A percentile compares a stretch with the other conserved stretches of the same genome.
These are phyloP conservation scores for Monsonia emarginata DNA, from an alignment of 441 rosid species.

Conservation along the genomic window DNA sequence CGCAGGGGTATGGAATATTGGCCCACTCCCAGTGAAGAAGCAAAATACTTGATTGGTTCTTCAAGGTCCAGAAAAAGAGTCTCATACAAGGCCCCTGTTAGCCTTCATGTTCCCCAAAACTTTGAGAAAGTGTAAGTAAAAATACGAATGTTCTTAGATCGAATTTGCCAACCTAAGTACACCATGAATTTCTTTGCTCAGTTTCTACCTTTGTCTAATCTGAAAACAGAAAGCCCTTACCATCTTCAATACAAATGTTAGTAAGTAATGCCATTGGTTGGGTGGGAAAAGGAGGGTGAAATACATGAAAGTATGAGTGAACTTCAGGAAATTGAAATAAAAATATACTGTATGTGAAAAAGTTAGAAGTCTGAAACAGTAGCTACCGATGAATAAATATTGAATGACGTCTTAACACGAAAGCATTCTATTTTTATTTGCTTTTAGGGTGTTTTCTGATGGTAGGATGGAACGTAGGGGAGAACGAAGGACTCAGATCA, in stretches of 20 bases:
- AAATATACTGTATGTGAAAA: not conserved
- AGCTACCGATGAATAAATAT: not conserved
- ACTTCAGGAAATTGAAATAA: not conserved
- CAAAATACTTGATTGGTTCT: slow-evolving; percentile 48
- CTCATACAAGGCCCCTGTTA: slow-evolving; percentile 28
- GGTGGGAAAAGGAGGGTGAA: not conserved
- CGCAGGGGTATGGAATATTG: slow-evolving; percentile 90
- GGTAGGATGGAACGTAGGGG: not conserved
- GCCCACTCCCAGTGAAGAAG: slow-evolving; percentile 67
- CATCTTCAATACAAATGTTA: not conserved
- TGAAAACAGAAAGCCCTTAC: slow-evolving; percentile 7
- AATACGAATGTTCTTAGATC: not conserved
- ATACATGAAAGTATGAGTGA: not conserved
- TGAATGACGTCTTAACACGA: not conserved
- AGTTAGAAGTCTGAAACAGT: not conserved
- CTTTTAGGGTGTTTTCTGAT: not conserved
- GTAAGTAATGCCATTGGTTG: not conserved
- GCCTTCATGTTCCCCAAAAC: slow-evolving; percentile 55
- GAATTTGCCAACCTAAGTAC: not conserved
- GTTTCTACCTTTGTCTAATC: not conserved
- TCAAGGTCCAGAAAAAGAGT: slow-evolving; percentile 31
- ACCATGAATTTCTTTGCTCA: not conserved
- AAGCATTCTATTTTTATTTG: not conserved
- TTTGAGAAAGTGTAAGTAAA: slow-evolving; percentile 75
- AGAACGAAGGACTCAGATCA: not conserved